Conservation (phyloP, 2,329 filamentous ascomycete species). For the Ploettnerulaceae sp. region DNA sequence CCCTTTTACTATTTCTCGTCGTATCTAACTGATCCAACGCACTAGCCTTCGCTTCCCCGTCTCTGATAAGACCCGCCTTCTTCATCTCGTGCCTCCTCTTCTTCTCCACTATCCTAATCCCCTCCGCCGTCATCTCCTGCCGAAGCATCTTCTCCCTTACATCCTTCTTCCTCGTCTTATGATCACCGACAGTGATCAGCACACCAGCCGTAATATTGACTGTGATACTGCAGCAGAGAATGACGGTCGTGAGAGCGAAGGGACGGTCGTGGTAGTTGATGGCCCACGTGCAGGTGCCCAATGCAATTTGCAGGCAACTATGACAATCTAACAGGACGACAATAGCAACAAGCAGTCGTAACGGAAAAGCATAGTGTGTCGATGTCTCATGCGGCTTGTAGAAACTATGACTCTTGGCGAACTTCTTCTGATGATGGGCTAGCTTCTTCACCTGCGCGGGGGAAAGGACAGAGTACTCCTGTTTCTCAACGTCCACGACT, state of each 20-base stretch:
- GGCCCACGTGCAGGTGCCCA: conserved; percentile 74
- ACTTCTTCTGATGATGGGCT: conserved; percentile 72
- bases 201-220: conserved; percentile 74
- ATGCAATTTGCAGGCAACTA: conserved; percentile 72
- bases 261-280: conserved; percentile 67
- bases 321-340: conserved; percentile 77
- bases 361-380: conserved; percentile 75
- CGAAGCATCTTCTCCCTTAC: conserved; percentile 71
- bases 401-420: conserved; percentile 78
- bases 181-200: conserved; percentile 71
- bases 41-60: neutral
- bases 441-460: conserved; percentile 63
- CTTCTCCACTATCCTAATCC: conserved; percentile 43
- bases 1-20: no score
- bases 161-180: conserved; percentile 77
- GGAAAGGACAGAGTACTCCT: conserved; percentile 59
- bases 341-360: conserved; percentile 68
- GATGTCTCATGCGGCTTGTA: conserved; percentile 85
- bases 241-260: conserved; percentile 70
- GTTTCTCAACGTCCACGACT: conserved; percentile 30
- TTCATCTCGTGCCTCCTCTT: conserved; percentile 27
- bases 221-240: conserved; percentile 72
- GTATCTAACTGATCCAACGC: no score
- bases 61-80: conserved; percentile 2
- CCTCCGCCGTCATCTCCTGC: conserved; percentile 67